These are phyloP conservation scores for Pichia sp. DNA, from an alignment of 1,139 yeast genomes.

Conservation along the genomic window DNA sequence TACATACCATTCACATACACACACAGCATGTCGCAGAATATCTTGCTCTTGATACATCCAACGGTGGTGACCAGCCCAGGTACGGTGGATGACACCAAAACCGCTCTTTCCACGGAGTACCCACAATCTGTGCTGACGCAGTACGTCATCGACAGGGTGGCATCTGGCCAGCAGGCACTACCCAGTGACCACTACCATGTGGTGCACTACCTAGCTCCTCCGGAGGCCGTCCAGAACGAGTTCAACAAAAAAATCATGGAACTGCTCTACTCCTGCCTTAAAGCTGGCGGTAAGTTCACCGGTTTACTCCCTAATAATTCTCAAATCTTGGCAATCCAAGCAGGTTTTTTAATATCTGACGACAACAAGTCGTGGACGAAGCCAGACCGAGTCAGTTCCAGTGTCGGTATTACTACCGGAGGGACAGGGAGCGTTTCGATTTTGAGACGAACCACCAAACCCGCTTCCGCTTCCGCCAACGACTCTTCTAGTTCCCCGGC, in stretches of 20 bases:
- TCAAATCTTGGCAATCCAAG: slow-evolving; percentile 55
- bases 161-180: slow-evolving; percentile 52
- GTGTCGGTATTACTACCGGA: not conserved
- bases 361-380: slow-evolving; percentile 42
- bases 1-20: not conserved
- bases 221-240: slow-evolving; percentile 37
- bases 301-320: slow-evolving; percentile 54
- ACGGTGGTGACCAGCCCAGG: slow-evolving; percentile 62
- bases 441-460: slow-evolving; percentile 21
- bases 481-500: not conserved
- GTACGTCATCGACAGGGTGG: slow-evolving; percentile 68
- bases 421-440: slow-evolving; percentile 10
- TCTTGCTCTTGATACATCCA: slow-evolving; percentile 62
- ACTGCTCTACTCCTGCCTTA: slow-evolving; percentile 40
- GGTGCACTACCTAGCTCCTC: slow-evolving; percentile 60
- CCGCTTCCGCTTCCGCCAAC: not conserved
- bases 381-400: slow-evolving; percentile 30
- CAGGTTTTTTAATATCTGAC: slow-evolving; percentile 53
- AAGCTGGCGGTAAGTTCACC: slow-evolving; percentile 44
- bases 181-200: slow-evolving; percentile 40
- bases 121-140: slow-evolving; percentile 42
- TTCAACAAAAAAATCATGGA: slow-evolving; percentile 45
- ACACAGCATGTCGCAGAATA: slow-evolving; percentile 6
- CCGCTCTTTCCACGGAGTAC: slow-evolving; percentile 20
- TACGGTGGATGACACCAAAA: slow-evolving; percentile 40